A percentile compares a stretch with the other conserved stretches of the same genome.
Conservation (phyloP, 2,329 filamentous ascomycete genomes). For the Onygenales sp. region DNA sequence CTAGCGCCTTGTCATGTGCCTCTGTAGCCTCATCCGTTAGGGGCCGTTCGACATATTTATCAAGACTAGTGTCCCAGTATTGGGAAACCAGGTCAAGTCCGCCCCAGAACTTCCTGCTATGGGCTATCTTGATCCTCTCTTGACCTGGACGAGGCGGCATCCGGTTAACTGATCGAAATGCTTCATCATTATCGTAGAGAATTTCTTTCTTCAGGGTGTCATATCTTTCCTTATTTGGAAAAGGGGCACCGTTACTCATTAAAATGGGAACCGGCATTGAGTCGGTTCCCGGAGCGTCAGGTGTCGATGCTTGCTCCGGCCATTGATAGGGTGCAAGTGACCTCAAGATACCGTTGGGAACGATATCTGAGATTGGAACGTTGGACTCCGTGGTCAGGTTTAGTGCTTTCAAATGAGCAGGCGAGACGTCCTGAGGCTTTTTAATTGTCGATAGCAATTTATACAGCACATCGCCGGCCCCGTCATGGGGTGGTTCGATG, state of each 20-base stretch:
- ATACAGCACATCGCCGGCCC: constrained; percentile 30
- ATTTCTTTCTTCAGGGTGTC: constrained; percentile 43
- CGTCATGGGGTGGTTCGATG: constrained; percentile 23
- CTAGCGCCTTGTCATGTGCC: neutral
- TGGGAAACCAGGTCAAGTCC: constrained; percentile 50
- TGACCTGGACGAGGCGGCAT: constrained; percentile 35
- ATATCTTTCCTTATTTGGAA: constrained; percentile 41
- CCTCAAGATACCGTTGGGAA: constrained; percentile 24
- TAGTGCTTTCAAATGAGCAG: constrained; percentile 29
- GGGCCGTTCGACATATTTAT: constrained; percentile 43
- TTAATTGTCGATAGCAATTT: constrained; percentile 35
- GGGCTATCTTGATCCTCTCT: constrained; percentile 41
- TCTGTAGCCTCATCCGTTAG: constrained; percentile 14
- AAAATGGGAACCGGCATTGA: constrained; percentile 17
- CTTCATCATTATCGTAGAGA: constrained; percentile 45
- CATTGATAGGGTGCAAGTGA: constrained; percentile 31
- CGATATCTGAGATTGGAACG: constrained; percentile 26
- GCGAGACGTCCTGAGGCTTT: constrained; percentile 31
- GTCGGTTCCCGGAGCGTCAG: constrained; percentile 18
- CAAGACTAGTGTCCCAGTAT: constrained; percentile 53
- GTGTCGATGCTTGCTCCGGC: constrained; percentile 16
- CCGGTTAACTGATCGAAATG: constrained; percentile 46
- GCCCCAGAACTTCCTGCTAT: constrained; percentile 53
- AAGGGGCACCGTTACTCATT: constrained; percentile 41
- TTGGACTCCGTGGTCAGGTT: constrained; percentile 31